Evolutionary conservation across 75 land plant genomes (phyloP), one percentile per base, ranked within the genome.

Genomic region (Sequoia sempervirens): DNA sequence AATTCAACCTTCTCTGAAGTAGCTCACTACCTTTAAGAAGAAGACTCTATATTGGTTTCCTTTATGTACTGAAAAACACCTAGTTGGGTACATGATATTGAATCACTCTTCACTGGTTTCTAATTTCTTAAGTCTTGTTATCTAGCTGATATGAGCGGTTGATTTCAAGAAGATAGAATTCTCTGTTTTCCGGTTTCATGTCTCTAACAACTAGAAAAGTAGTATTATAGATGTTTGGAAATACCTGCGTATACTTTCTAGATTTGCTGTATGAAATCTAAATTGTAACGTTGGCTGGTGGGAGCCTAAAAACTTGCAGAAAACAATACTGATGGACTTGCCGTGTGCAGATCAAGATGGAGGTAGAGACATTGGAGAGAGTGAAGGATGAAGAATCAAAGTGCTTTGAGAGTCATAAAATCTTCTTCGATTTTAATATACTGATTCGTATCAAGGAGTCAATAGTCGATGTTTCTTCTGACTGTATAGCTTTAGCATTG

Each of bases 361-460:
- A 91, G 68, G 40, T 92, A 9, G 95, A 93, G 79, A 84, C 81
- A 45, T n/a, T 92, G 32, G 95, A 93, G 34, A 38, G 95, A 18
- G 90, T 85, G 47, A 93, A 93, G 83, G 95, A 93, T 83, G 93
- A 93, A 84, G 95, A 93, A 46, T 37, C 75, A n/a, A 90, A 88
- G 85, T 82, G 80, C 66, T 90, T 93, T 58, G 75, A 87, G 82
- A 84, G 85, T 38, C 89, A 92, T 18, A 89, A 89, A 17, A 92
- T 93, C 83, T 61, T 64, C 41, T 93, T 93, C 34, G 90, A 90
- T 84, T 92, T 91, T 83, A 64, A 76, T 41, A 74, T 87, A 52
- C 79, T 93, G 14, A 36, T 81, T 18, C 53, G 82, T 4, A 92
- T 93, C 81, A 93, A 93, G 61, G 95, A 93, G 87, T 23, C 86